Evolutionary conservation across 2,329 filamentous ascomycete species (phyloP), one percentile per base, ranked within the genome.

Genomic region (Ophiostoma fasciatum): DNA sequence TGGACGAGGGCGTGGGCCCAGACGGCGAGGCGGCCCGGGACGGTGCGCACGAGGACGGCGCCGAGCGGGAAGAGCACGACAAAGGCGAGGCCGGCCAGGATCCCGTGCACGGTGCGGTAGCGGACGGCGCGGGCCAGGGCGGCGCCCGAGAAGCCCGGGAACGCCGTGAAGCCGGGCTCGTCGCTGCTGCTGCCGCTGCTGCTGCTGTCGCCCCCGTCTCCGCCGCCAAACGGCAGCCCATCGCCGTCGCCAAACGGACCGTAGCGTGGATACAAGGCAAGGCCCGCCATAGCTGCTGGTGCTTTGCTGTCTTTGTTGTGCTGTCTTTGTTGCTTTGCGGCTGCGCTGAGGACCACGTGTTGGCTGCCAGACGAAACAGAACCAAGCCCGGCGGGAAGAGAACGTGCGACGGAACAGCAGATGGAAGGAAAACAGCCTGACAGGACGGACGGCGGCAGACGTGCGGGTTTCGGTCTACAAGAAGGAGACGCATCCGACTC

Each of bases 51-150:
- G 18, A 62, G 27, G 30, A 65, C 54, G 2, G 61, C 52, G 31
- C 63, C 62, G 14, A 60, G 33, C 3, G 63, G 63, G 44, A 66
- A 64, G 14, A 66, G 43, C 15, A 58, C 45, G 10, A 58, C 58
- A 38, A 66, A 59, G 19, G 58, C 56, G 6, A 61, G 14, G 8
- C 55, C 47, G 7, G 57, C 59, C 5, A 66, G 43, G 21, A 59
- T 51, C 12, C 61, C 61, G 49, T 66, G 63, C 20, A 56, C 44
- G 5, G 45, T 52, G 19, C 60, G 54, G 30, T 52, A 51, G 36
- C 44, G 43, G 25, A 46, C 43, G n/a, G 53, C 53, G 5, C 37
- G 23, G 1, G 43, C 23, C 29, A 53, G 38, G 35, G 53, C 50
- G 46, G 57, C 51, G 32, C 47, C 48, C 7, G 46, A 45, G 30